phyloP scores from a whole-genome alignment of 306 rosid species.

The Neltuma alba region DNA sequence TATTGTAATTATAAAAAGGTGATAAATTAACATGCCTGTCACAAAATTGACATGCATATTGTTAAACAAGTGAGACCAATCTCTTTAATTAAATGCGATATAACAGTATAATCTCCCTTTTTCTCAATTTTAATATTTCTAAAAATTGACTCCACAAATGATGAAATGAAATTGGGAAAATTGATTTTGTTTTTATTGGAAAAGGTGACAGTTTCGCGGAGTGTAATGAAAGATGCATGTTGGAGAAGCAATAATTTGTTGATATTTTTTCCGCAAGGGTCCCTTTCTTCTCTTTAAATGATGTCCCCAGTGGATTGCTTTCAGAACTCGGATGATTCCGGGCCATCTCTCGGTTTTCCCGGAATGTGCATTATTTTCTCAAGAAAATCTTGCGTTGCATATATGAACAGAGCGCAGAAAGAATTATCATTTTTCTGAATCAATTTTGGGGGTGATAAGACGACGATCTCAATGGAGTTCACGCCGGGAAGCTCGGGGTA shows the following conservation, averaged over 20 bases:
- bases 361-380: neutral
- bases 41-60: neutral
- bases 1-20: neutral
- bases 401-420: neutral
- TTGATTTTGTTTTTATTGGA: neutral
- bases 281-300: neutral
- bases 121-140: neutral
- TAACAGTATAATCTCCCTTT: neutral
- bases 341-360: neutral
- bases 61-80: neutral
- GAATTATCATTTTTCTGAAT: neutral
- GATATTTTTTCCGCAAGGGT: neutral
- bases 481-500: slow-evolving; percentile 58
- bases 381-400: neutral
- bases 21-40: neutral
- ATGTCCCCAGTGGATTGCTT: neutral
- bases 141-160: neutral
- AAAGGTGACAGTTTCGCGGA: neutral
- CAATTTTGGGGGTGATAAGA: neutral
- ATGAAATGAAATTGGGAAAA: neutral
- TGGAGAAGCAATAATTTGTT: neutral
- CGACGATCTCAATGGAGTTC: slow-evolving; percentile 5
- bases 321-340: neutral
- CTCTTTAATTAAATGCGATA: neutral
- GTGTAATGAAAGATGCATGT: neutral